Base-by-base conservation (phyloP, 441 rosid genomes). In the Jatropha multifida region DNA sequence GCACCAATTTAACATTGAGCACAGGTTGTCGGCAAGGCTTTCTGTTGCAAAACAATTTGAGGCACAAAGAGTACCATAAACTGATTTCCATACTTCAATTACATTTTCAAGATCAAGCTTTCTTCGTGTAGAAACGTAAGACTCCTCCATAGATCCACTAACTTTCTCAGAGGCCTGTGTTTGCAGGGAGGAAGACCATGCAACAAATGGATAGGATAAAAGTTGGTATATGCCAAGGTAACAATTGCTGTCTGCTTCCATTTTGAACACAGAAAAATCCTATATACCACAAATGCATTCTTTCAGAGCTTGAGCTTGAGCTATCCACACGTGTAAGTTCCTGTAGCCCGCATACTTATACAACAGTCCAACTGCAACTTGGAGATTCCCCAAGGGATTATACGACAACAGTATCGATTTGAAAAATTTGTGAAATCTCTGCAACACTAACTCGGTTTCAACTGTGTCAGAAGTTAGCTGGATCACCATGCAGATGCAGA, bases 191-290 rank as follows among this genome's bases (percentile, higher is more conserved):
- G 7, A 48, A 78, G 80, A 78, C 76, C 75, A 84, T 59, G 74
- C 71, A 70, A 73, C 68, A 78, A 88, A 82, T 64, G 93, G 93
- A 61, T 84, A 88, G 41, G 83, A 65, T 49, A 89, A 79, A 69
- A 89, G 76, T 67, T 79, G 83, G 82, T 72, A 74, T 23, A 86
- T 15, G 44, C 77, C 70, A 68, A 20, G 63, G 80, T 60, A 73
- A 71, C 75, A 69, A 7, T 52, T 46, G 26, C 63, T 68, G 58
- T 72, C 77, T 7, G 78, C 65, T 51, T 71, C 85, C 77, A 60
- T 70, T 38, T 66, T 73, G 41, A 78, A 41, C 13, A 58, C 15
- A 38, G 81, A 77, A 75, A 64, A 59, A 79, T 82, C 83, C 81
- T 72, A 71, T 69, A 73, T 68, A 65, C 74, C 61, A 73, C 77